These are phyloP conservation scores for Blepharisma undulans DNA, from an alignment of 169 alveolate species.

Conservation along the genomic window DNA sequence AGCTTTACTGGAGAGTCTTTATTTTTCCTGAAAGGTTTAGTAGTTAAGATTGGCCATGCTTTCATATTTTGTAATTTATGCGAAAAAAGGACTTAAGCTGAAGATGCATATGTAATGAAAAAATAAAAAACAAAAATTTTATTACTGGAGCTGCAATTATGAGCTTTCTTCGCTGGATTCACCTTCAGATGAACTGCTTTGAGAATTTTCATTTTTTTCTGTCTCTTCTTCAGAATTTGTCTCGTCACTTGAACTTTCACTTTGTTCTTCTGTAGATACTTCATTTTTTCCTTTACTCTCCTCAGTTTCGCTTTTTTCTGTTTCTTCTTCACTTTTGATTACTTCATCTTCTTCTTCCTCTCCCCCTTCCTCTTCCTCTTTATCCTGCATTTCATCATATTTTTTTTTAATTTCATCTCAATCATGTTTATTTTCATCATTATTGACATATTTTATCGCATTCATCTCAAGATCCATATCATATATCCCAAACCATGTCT, in stretches of 20 bases:
- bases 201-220: not conserved
- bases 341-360: not conserved
- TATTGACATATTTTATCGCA: not conserved
- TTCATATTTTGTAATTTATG: not conserved
- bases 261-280: not conserved
- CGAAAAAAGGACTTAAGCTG: not conserved
- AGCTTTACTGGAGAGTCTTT: not conserved
- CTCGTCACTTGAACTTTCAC: not conserved
- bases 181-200: not conserved
- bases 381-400: not conserved
- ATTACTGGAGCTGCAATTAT: not conserved
- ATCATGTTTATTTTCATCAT: constrained; percentile 2
- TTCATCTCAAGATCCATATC: constrained; percentile 2
- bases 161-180: not conserved
- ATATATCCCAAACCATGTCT: not conserved
- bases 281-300: not conserved
- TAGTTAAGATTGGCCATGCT: not conserved
- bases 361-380: not conserved
- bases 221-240: not conserved
- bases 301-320: not conserved
- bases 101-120: not conserved
- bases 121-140: too few species aligned
- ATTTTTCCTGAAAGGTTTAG: not conserved
- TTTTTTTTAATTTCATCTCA: not conserved
- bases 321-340: too few species aligned